Evolutionary conservation across 1,139 yeast genomes (phyloP), one percentile per base, ranked within the genome.

Genomic region (Nakaseomyces nivariensis): DNA sequence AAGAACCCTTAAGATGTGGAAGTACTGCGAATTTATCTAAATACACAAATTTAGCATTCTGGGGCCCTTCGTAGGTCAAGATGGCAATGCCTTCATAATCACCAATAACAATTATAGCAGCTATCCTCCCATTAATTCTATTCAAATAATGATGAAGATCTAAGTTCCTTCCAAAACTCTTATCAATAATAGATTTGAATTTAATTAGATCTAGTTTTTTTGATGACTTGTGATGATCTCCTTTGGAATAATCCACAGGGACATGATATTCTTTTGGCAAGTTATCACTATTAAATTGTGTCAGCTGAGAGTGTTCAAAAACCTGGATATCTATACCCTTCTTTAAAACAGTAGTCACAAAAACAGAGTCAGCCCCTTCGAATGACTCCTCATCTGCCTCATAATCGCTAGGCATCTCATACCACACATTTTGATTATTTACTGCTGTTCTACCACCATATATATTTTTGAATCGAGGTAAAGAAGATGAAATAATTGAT

Each of bases 11-110:
- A 54, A 87, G 75, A 41, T 77, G 75, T 47, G 82, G 81, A 45
- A 87, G 76, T 22, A 92, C 95, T 0, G 97, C 97, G 69, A 92
- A 88, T 65, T 92, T 92, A 66, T 92, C 98, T 47, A 92, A 72
- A 57, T 92, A 92, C 0, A 94, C 86, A 41, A 51, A 67, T 44
- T 43, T 60, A 48, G 42, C 60, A 1, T 56, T 59, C 5, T 46
- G 42, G 0, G 71, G 68, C 5, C 68, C 67, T 63, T 87, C 96
- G 75, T 87, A 83, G 0, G 98, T 92, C 37, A 92, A 76, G 9
- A 92, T 82, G 0, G 97, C 97, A 13, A 89, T 90, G 1, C 97
- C 98, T 56, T 90, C 96, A 63, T 92, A 92, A 62, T 92, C 95
- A 0, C 97, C 98, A 4, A 92, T 86, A 22, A 92, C 77, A 6